A percentile compares a stretch with the other conserved stretches of the same genome.
Evolutionary conservation across 495 filamentous ascomycete genomes (phyloP).

Genomic region (Hypoxylon intermedium): DNA sequence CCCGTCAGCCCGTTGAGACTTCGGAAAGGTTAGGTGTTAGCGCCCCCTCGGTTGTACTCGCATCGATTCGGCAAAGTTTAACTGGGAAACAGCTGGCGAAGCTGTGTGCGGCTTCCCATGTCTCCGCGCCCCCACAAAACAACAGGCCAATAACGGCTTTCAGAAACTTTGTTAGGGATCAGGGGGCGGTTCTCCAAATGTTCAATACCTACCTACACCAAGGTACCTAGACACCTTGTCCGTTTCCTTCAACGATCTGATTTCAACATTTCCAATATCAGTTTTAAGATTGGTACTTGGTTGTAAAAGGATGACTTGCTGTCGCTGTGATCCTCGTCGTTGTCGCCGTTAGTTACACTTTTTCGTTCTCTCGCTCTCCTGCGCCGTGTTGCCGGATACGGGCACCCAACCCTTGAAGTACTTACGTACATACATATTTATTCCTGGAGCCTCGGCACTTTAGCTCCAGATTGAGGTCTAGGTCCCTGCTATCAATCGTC

Average conservation of each 20-base stretch:
- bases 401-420: conserved; percentile 9
- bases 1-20: background rate
- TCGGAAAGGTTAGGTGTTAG: background rate
- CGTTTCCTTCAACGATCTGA: conserved; percentile 20
- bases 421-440: background rate
- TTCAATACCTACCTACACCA: no score
- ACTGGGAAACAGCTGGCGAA: conserved; percentile 28
- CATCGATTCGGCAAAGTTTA: conserved; percentile 38
- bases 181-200: conserved; percentile 22
- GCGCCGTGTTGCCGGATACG: conserved; percentile 12
- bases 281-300: background rate
- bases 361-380: background rate
- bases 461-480: conserved; percentile 16
- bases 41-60: conserved; percentile 36
- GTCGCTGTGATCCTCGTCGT: background rate
- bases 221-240: no score
- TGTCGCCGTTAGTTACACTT: conserved; percentile 7
- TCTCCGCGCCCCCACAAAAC: conserved; percentile 40
- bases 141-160: conserved; percentile 37
- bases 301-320: conserved; percentile 14
- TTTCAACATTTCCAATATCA: conserved; percentile 20
- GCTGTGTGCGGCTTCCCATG: conserved; percentile 33
- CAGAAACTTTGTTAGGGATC: conserved; percentile 16
- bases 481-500: conserved; percentile 36
- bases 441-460: conserved; percentile 35